Base-by-base conservation (phyloP, 805 yeast species). In the Candida germanica region DNA sequence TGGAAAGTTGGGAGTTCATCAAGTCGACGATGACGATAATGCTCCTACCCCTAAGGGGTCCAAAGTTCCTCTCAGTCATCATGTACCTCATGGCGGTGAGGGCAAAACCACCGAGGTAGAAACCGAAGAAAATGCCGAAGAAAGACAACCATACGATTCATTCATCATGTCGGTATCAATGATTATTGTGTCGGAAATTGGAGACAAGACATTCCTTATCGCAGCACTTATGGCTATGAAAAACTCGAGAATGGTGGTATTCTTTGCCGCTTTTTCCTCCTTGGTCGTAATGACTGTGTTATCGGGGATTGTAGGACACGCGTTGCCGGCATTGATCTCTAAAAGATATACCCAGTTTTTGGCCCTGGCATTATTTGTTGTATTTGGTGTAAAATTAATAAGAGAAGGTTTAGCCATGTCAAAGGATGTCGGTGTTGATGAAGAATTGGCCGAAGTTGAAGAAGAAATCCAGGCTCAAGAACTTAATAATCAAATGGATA, bases 151-250 rank as follows among this genome's bases (percentile, higher is more conserved):
- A 9, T 61, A 59, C 33, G 61, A 75, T 46, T 75, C 94, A 3
- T 83, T 93, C 48, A 50, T 85, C 40, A 78, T 91, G 81, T 77
- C 98, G 1, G 66, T 81, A 22, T 77, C 91, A 11, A 93, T 93
- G 98, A 93, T 93, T 53, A 65, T 86, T 21, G 85, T 88, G n/a
- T 85, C 95, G 19, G 99, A 93, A 61, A 83, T 93, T 40, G 98
- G 98, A 41, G 99, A 93, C 60, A 93, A 93, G 66, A 93, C 99
- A 0, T 93, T 93, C 56, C 73, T 93, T 47, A 87, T 93, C 50
- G 97, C 98, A 23, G 98, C 97, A 2, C 71, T 93, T 46, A 89
- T 93, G 96, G 96, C 98, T 20, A 93, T 93, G 98, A 85, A 87
- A 56, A 82, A 88, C 61, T 77, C 89, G 13, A 75, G 94, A 51